These are phyloP conservation scores for Fonsecaea multimorphosa DNA, from an alignment of 2,329 filamentous ascomycete genomes.

Conservation along the genomic window DNA sequence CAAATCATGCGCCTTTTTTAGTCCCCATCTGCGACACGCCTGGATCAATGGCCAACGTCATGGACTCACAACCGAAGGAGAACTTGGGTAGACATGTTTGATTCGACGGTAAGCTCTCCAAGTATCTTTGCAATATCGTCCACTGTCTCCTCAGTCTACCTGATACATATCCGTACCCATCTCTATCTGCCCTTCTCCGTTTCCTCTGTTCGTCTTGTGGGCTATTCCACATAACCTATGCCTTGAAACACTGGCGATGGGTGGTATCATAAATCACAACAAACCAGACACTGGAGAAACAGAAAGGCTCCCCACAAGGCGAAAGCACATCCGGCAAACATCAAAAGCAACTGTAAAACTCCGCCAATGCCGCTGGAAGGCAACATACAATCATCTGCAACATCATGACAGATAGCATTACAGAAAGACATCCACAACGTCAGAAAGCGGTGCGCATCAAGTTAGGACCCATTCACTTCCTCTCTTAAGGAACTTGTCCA, in stretches of 20 bases:
- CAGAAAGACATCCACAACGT: constrained; percentile 1
- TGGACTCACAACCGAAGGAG: background rate
- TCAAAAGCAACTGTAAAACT: constrained; percentile 2
- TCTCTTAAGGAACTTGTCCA: constrained; percentile 97
- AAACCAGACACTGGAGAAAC: background rate
- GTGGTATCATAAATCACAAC: constrained; percentile 17
- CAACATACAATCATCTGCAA: constrained; percentile 23
- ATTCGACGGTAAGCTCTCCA: background rate
- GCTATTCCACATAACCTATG: background rate
- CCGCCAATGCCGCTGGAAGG: constrained; percentile 19
- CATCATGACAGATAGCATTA: constrained; percentile 1
- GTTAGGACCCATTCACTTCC: constrained; percentile 90
- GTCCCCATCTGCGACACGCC: no score
- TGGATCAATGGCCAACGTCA: background rate
- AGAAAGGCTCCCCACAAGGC: constrained; percentile 2
- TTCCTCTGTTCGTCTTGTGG: background rate
- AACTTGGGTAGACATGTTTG: background rate
- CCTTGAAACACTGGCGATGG: constrained; percentile 1
- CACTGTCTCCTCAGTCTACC: background rate
- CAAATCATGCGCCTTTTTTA: no score
- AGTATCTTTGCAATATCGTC: background rate
- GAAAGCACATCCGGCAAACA: background rate
- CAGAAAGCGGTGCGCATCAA: constrained; percentile 41
- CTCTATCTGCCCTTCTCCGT: background rate
- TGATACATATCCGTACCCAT: background rate